These are phyloP conservation scores for Paraphaeosphaeria minitans DNA, from an alignment of 2,329 filamentous ascomycete genomes.

Conservation along the genomic window DNA sequence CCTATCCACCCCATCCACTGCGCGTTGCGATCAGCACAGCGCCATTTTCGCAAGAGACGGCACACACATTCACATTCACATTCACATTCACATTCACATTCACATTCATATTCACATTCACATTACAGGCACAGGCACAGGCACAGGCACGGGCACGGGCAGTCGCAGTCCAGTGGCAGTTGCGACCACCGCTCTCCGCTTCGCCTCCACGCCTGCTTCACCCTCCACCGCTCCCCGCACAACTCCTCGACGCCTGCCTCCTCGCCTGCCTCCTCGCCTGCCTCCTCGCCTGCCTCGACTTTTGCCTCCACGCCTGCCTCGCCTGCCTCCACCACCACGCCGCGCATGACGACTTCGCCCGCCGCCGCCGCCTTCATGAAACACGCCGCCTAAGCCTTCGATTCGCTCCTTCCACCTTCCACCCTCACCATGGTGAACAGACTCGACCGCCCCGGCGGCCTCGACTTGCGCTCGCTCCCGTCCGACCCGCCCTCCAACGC, in stretches of 20 bases:
- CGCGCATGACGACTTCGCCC: conserved; percentile 39
- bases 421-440: conserved; percentile 34
- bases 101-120: too few species aligned
- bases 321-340: too few species aligned
- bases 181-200: too few species aligned
- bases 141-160: too few species aligned
- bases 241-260: conserved; percentile 33
- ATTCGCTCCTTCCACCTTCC: conserved; percentile 16
- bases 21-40: conserved; percentile 8
- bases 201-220: too few species aligned
- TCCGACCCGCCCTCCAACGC: conserved; percentile 37
- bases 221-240: conserved; percentile 21
- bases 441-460: conserved; percentile 37
- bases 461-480: conserved; percentile 41
- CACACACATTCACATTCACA: conserved; percentile 9
- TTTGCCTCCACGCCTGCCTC: conserved; percentile 32
- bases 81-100: too few species aligned
- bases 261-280: conserved; percentile 27
- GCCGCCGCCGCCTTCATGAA: conserved; percentile 28
- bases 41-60: conserved; percentile 4
- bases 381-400: conserved; percentile 14
- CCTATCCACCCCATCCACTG: too few species aligned
- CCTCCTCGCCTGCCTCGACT: conserved; percentile 29
- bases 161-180: too few species aligned
- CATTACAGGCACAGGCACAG: too few species aligned